These are phyloP conservation scores for Salvia rosmarinus DNA, from an alignment of 257 asterid species.

Conservation along the genomic window DNA sequence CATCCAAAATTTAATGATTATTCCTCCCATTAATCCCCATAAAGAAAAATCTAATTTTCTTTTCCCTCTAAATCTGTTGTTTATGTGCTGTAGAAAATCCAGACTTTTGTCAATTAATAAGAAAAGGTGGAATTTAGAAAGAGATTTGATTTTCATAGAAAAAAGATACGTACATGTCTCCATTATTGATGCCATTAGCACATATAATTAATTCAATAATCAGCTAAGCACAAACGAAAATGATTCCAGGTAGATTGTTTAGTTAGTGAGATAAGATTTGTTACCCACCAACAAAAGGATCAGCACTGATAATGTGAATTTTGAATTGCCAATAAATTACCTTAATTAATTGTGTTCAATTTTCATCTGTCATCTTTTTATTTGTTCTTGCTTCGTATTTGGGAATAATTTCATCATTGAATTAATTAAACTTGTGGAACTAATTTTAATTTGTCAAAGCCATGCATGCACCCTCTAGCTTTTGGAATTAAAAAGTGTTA, in stretches of 20 bases:
- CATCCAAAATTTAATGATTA: conserved; percentile 20
- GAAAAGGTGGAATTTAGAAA: conserved; percentile 17
- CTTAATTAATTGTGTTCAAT: too few relatives aligned
- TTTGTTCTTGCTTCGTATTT: too few relatives aligned
- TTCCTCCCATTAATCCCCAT: conserved; percentile 5
- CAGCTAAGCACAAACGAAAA: conserved; percentile 6
- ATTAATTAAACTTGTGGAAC: too few relatives aligned
- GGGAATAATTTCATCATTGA: too few relatives aligned
- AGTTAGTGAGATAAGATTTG: conserved; percentile 10
- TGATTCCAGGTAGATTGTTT: conserved; percentile 10
- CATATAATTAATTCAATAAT: conserved; percentile 1
- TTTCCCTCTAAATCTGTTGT: not conserved
- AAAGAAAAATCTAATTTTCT: not conserved
- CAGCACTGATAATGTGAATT: not conserved
- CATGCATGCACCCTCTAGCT: too few relatives aligned
- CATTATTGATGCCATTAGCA: conserved; percentile 19
- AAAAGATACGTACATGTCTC: conserved; percentile 21
- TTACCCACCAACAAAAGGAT: not conserved
- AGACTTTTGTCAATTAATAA: conserved; percentile 17
- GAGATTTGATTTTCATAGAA: conserved; percentile 17
- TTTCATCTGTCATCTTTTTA: not conserved
- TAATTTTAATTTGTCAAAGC: too few relatives aligned
- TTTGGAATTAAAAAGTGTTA: too few relatives aligned
- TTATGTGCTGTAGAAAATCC: not conserved
- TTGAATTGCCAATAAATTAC: not conserved